Conservation (phyloP, 2,329 filamentous ascomycete genomes). For the Alternaria atra region DNA sequence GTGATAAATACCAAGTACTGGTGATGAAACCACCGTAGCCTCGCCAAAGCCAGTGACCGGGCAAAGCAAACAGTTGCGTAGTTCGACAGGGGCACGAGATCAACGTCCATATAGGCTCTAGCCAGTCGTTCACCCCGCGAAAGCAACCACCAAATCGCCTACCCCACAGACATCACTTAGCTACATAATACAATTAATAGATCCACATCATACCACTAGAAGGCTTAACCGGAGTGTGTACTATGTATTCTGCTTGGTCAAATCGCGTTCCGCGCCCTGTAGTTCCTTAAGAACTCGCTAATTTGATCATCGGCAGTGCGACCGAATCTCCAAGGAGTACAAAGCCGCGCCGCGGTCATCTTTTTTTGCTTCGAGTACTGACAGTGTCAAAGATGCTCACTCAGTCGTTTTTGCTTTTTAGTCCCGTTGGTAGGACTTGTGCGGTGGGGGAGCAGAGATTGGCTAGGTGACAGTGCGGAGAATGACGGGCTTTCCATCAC, state of each 20-base stretch:
- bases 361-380: constrained; percentile 3
- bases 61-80: neutral
- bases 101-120: neutral
- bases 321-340: neutral
- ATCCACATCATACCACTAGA: neutral
- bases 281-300: neutral
- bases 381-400: neutral
- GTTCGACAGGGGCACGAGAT: neutral
- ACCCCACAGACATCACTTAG: neutral
- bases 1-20: neutral
- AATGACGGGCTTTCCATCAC: neutral
- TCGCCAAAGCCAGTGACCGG: neutral
- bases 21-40: neutral
- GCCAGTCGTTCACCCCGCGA: neutral
- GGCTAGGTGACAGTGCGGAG: neutral
- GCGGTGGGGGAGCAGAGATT: neutral
- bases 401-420: neutral
- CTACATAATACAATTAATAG: neutral
- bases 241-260: neutral
- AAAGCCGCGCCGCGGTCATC: neutral
- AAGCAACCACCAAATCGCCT: neutral
- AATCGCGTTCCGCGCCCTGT: neutral
- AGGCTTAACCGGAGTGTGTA: neutral
- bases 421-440: neutral
- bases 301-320: neutral